A percentile compares a stretch with the other conserved stretches of the same genome.
phyloP scores from a whole-genome alignment of 176 grass and related monocot species.

The Oryza rufipogon region DNA sequence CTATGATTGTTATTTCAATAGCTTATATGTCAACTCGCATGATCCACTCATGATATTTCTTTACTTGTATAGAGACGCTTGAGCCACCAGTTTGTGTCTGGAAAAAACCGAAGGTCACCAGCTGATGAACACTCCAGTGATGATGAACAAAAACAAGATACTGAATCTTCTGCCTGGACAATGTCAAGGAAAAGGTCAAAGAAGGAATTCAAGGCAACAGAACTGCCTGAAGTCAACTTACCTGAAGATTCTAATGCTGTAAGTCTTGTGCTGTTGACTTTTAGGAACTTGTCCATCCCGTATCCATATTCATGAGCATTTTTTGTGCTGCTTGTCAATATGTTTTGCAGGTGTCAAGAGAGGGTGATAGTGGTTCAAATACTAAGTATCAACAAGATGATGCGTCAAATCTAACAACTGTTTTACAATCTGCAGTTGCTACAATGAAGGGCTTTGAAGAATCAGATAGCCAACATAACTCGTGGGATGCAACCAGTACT shows the following conservation, averaged over 20 bases:
- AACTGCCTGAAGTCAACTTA: background rate
- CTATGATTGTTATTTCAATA: slow-evolving; percentile 9
- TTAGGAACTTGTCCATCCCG: background rate
- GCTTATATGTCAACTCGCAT: slow-evolving; percentile 25
- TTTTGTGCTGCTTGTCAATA: slow-evolving; percentile 36
- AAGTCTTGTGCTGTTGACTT: slow-evolving; percentile 14
- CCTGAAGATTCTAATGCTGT: slow-evolving; percentile 6
- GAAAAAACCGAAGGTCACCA: slow-evolving; percentile 32
- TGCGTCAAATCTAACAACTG: slow-evolving; percentile 31
- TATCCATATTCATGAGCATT: slow-evolving; percentile 27
- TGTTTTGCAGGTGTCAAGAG: slow-evolving; percentile 38
- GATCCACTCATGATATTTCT: slow-evolving; percentile 9
- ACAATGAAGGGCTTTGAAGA: slow-evolving; percentile 29
- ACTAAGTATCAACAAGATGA: background rate
- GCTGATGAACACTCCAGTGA: slow-evolving; percentile 36
- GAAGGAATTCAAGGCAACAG: slow-evolving; percentile 38
- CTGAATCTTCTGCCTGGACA: slow-evolving; percentile 31
- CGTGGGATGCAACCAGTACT: slow-evolving; percentile 2
- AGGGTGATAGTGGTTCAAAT: slow-evolving; percentile 17
- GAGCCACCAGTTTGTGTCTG: slow-evolving; percentile 38
- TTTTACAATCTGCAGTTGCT: slow-evolving; percentile 43
- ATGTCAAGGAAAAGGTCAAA: slow-evolving; percentile 48
- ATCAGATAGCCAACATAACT: background rate
- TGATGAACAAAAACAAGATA: slow-evolving; percentile 30
- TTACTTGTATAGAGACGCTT: slow-evolving; percentile 40